phyloP scores from a whole-genome alignment of 225 moss, liverwort and hornwort species.

The Marchantia polymorpha region DNA sequence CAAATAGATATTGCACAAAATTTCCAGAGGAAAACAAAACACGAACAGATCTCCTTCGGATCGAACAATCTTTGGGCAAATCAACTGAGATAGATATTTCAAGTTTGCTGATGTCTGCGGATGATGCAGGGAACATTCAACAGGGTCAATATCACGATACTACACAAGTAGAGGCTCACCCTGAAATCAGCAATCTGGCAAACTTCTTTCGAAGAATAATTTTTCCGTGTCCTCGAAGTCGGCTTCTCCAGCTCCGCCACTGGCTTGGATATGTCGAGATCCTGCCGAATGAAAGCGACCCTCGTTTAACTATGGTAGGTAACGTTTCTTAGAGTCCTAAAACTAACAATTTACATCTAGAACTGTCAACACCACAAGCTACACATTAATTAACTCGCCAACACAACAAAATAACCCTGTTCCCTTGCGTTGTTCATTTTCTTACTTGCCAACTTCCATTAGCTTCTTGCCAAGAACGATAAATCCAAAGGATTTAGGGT shows the following conservation, averaged over 20 bases:
- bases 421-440: neutral
- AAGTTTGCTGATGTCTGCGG: too few relatives aligned
- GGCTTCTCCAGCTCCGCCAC: constrained; percentile 70
- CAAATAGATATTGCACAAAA: too few relatives aligned
- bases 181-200: constrained; percentile 84
- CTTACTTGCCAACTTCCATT: neutral
- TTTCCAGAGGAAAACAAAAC: too few relatives aligned
- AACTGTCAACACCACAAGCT: neutral
- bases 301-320: neutral
- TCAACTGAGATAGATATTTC: too few relatives aligned
- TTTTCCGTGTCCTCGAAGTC: constrained; percentile 67
- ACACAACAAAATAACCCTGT: neutral
- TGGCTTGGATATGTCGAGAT: constrained; percentile 86
- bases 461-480: neutral
- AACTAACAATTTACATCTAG: neutral
- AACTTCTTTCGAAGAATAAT: constrained; percentile 68
- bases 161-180: constrained; percentile 32
- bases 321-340: neutral
- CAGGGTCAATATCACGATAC: too few relatives aligned
- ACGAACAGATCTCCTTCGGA: too few relatives aligned
- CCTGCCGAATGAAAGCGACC: constrained; percentile 33
- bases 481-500: neutral
- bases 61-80: too few relatives aligned
- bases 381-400: neutral
- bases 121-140: too few relatives aligned